Evolutionary conservation across 1,284 basidiomycete species (phyloP), one percentile per base, ranked within the genome.

Genomic region (Malassezia equina): DNA sequence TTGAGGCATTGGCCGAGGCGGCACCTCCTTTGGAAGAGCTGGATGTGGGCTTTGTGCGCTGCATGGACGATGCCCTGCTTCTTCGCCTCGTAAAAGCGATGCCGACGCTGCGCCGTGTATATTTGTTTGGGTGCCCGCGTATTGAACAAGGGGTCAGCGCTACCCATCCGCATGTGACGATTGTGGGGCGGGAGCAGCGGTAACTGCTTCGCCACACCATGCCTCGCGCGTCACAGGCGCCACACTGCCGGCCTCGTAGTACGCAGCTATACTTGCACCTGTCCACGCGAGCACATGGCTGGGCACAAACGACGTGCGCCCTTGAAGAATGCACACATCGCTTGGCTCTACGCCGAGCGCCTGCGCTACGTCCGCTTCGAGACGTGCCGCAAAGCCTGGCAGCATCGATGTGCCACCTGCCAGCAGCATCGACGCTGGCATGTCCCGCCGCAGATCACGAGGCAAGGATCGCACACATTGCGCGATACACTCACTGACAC

Each of bases 351-450:
- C 40, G 11, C 32, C 50, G 36, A 90, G 78, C 4, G 81, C 80
- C 2, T 80, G 79, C 1, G 86, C 70, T 25, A 95, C 79, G 65
- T 91, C 85, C 4, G 79, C 75, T 28, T 88, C 84, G 19, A 95
- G 79, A 3, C 93, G 84, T 7, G 85, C 83, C 39, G 93, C 86
- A 75, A 96, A 90, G 0, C 89, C 89, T 0, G 91, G 89, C 1
- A 98, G 77, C 83, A 89, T 89, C 1, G 86, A 80, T 1, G 88
- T 90, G 3, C 94, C 93, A 4, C 93, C 93, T 0, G 82, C 81
- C 13, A 95, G 80, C 31, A 96, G 80, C 32, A 96, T 83, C 3
- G 84, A 85, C 0, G 84, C 84, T 1, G 84, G 83, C 65, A 96
- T 79, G 0, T 82, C 82, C 67, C 84, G 83, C 12, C 90, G 83